These are phyloP conservation scores for Durotheca rogersii DNA, from an alignment of 495 filamentous ascomycete species.

Conservation along the genomic window DNA sequence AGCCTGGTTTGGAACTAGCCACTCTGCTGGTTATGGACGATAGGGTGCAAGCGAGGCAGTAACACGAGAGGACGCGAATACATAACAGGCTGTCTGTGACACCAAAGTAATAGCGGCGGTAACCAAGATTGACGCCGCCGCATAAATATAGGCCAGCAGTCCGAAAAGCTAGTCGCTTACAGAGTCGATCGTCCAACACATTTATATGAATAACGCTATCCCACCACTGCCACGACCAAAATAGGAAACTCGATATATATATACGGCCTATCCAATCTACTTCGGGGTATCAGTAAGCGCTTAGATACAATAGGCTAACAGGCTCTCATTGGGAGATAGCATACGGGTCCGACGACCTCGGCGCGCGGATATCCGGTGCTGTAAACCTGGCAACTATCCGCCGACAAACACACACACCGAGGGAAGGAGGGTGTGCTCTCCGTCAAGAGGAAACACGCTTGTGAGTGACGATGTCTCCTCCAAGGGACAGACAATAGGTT, in stretches of 20 bases:
- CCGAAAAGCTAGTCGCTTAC: neutral
- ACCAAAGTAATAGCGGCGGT: too few species aligned
- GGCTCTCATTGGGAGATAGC: neutral
- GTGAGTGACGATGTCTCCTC: neutral
- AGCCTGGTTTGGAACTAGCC: neutral
- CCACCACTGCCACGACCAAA: neutral
- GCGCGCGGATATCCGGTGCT: constrained; percentile 1
- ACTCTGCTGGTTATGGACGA: neutral
- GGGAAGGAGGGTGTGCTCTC: too few species aligned
- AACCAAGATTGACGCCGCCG: too few species aligned
- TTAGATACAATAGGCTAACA: too few species aligned
- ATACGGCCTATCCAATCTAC: constrained; percentile 1
- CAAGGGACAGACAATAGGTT: neutral
- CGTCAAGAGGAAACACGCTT: neutral
- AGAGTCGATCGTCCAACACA: neutral
- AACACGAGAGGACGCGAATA: too few species aligned
- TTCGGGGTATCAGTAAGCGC: too few species aligned
- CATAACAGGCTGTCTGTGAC: too few species aligned
- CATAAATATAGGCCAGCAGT: too few species aligned
- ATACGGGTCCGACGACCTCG: constrained; percentile 11
- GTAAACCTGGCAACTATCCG: neutral
- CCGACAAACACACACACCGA: constrained; percentile 9
- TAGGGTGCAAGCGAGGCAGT: too few species aligned
- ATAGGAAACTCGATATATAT: constrained; percentile 8
- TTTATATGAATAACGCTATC: neutral